A percentile compares a stretch with the other conserved stretches of the same genome.
Evolutionary conservation across 202 grass and related monocot genomes (phyloP).

Genomic region (Digitaria exilis): DNA sequence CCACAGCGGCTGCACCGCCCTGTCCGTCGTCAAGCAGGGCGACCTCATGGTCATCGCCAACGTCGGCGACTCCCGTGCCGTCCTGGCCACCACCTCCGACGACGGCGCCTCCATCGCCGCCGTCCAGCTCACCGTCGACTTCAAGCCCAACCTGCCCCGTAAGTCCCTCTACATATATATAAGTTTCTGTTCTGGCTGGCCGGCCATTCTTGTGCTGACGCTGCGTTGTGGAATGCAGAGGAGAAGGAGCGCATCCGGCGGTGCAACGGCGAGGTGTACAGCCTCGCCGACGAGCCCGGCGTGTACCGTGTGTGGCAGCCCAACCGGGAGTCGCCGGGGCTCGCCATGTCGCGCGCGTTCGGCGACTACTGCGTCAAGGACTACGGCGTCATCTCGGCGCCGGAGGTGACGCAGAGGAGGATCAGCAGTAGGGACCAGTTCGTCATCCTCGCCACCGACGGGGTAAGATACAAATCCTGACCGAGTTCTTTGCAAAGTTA

Average conservation of each 20-base stretch:
- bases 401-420: slow-evolving; percentile 74
- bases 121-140: slow-evolving; percentile 85
- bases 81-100: slow-evolving; percentile 60
- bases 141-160: slow-evolving; percentile 91
- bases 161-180: slow-evolving; percentile 37
- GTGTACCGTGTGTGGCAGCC: slow-evolving; percentile 84
- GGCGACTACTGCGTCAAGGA: slow-evolving; percentile 87
- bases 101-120: slow-evolving; percentile 58
- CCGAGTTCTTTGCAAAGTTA: neutral
- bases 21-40: slow-evolving; percentile 79
- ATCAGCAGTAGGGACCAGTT: slow-evolving; percentile 62
- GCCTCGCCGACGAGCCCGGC: slow-evolving; percentile 73
- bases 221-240: slow-evolving; percentile 49
- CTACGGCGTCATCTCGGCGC: slow-evolving; percentile 81
- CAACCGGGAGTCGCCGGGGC: slow-evolving; percentile 61
- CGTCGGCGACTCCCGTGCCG: slow-evolving; percentile 85
- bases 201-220: neutral
- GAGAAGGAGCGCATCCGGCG: slow-evolving; percentile 74
- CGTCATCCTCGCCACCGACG: slow-evolving; percentile 89
- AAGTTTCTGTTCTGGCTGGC: too few species aligned
- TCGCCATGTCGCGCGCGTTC: slow-evolving; percentile 97
- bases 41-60: slow-evolving; percentile 78
- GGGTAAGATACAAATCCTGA: too few species aligned
- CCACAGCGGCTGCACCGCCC: slow-evolving; percentile 79
- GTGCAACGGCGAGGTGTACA: slow-evolving; percentile 79